Percentiles rank a stretch among this genome's conserved stretches.
phyloP scores from a whole-genome alignment of 2,329 filamentous ascomycete species.

The Magnaporthiopsis incrustans region DNA sequence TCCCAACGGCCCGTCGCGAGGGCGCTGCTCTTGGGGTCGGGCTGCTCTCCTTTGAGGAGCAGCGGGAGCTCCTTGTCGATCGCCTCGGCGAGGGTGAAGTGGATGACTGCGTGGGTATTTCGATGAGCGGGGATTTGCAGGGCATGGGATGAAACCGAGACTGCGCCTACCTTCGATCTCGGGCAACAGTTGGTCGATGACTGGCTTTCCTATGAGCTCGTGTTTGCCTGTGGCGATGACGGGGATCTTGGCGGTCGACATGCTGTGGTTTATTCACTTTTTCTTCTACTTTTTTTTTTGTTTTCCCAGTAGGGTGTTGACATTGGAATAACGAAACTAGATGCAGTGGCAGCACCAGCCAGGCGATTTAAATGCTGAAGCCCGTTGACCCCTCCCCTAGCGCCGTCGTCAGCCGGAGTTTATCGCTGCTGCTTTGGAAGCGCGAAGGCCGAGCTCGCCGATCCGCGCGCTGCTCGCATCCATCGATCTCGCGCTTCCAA shows the following conservation, averaged over 20 bases:
- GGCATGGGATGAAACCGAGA: too few species aligned
- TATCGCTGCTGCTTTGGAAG: too few species aligned
- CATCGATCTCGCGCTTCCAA: too few species aligned
- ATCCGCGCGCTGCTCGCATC: too few species aligned
- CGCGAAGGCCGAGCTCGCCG: background rate
- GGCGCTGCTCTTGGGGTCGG: constrained; percentile 10
- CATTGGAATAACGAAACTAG: too few species aligned
- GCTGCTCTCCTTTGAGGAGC: constrained; percentile 13
- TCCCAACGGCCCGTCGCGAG: constrained; percentile 14
- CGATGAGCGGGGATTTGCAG: too few species aligned
- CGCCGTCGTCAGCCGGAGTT: too few species aligned
- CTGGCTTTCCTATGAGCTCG: background rate
- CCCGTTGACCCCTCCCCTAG: too few species aligned
- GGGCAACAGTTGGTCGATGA: background rate
- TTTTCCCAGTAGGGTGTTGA: too few species aligned
- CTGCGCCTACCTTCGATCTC: background rate
- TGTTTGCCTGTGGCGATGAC: background rate
- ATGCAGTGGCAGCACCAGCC: too few species aligned
- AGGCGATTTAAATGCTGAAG: too few species aligned
- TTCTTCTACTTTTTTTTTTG: background rate
- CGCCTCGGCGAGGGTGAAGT: constrained; percentile 14
- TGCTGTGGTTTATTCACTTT: background rate
- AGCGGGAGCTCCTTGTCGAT: constrained; percentile 15
- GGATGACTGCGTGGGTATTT: constrained; percentile 10
- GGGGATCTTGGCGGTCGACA: background rate